Base-by-base conservation (phyloP, 345 rosid species). In the Pistacia vera region DNA sequence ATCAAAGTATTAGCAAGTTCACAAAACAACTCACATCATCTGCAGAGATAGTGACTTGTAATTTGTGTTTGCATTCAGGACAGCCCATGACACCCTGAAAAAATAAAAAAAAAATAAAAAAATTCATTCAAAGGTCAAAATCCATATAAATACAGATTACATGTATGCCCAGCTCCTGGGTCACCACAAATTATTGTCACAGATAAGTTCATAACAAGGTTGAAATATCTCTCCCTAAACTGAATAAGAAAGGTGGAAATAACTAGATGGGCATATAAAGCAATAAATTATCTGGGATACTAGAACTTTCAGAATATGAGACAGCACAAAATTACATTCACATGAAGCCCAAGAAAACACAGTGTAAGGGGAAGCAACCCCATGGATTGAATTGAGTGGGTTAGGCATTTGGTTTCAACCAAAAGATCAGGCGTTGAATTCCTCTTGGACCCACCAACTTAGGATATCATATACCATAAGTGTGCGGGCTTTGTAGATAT, bases 1-100 rank as follows among this genome's bases (percentile, higher is more conserved):
- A 20, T 33, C 14, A 12, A 68, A 35, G 46, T 48, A 52, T 70
- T 54, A 64, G 5, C 49, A 74, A 60, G 56, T 58, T 69, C 44
- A 74, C 18, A 62, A n/a, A 66, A n/a, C 20, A 78, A 85, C 97
- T 86, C 77, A 95, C 98, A 90, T 95, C 95, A 84, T 95, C 98
- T 0, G 97, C 97, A 58, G 98, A 93, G 79, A 95, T 91, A 76
- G 85, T 88, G 85, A 95, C 84, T 87, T 89, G 95, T 69, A 95
- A 81, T 81, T 87, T 95, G 86, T 87, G 70, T 83, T 93, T 93
- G 92, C 98, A 95, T 87, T 91, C 98, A 70, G 93, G 80, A 84
- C 97, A 95, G 81, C 87, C 63, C 97, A 95, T 93, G 74, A 93
- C 97, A 72, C 97, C 97, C 97, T 95, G 89, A 82, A 79, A 64